Conservation (phyloP, 345 rosid genomes). For the Cochlearia excelsa region DNA sequence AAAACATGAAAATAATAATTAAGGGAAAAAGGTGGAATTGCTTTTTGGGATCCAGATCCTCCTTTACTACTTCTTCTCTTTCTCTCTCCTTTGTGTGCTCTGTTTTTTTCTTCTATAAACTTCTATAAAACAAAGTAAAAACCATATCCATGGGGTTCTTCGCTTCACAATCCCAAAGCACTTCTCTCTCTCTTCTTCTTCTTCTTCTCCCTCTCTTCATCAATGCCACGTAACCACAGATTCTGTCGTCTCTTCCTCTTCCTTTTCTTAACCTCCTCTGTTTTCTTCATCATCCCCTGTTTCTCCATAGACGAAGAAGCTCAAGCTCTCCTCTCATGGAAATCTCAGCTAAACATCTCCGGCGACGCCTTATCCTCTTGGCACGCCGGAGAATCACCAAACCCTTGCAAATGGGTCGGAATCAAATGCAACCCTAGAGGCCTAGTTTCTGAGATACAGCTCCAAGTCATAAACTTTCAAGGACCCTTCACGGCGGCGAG, state of each 20-base stretch:
- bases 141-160: constrained; percentile 65
- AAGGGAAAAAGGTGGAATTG: constrained; percentile 36
- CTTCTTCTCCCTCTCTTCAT: constrained; percentile 28
- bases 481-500: constrained; percentile 64
- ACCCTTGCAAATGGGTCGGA: constrained; percentile 79
- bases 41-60: constrained; percentile 73
- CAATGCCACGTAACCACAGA: constrained; percentile 58
- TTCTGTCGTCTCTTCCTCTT: constrained; percentile 47
- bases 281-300: constrained; percentile 46
- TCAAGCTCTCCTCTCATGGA: constrained; percentile 78
- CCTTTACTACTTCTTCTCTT: constrained; percentile 28
- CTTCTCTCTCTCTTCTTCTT: constrained; percentile 36
- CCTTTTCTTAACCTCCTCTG: constrained; percentile 40
- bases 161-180: constrained; percentile 68
- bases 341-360: constrained; percentile 55
- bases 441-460: constrained; percentile 50
- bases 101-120: constrained; percentile 38
- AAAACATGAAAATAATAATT: constrained; percentile 13
- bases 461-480: constrained; percentile 59
- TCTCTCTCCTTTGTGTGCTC: constrained; percentile 20
- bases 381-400: constrained; percentile 44
- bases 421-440: constrained; percentile 63
- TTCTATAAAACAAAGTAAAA: constrained; percentile 61
- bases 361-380: constrained; percentile 52
- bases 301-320: constrained; percentile 64